Evolutionary conservation across 768 basidiomycete genomes (phyloP), one percentile per base, ranked within the genome.

Genomic region (Psilocybe cyanescens): DNA sequence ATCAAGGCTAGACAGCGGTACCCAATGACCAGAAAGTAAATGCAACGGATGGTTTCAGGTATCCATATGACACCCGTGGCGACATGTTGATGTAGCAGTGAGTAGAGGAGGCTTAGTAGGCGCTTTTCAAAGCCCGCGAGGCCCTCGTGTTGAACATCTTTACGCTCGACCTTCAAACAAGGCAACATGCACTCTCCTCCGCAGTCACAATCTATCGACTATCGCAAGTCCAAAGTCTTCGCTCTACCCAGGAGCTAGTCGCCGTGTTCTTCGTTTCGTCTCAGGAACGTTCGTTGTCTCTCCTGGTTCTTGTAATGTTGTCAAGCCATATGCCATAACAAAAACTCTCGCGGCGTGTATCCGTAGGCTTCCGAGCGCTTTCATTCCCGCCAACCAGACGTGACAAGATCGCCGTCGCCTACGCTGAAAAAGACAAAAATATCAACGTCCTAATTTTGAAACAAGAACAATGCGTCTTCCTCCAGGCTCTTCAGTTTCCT

Each of bases 81-180:
- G 7, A 39, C 3, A 53, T 37, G 16, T 11, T 29, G 49, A 50
- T 8, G 28, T 8, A 50, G 49, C n/a, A 59, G 55, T 33, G 33
- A 50, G 48, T 53, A 54, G 28, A 44, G 56, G 39, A 39, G 50
- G 39, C 54, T 53, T 59, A 54, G 59, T 11, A 44, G 55, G 39
- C 28, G 17, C 44, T 58, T 61, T 64, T 62, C 33, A 67, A 61
- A 59, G 49, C 47, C 65, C 62, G 65, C 65, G 64, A 65, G 24
- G 30, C 57, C 63, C 62, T 57, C 62, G 54, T 66, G 60, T 60
- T 14, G 35, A 31, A 30, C 44, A 17, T 31, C 39, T 58, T 61
- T 58, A 54, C 59, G 52, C 59, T 46, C 57, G n/a, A 45, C 47
- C 63, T 57, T 64, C 55, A 57, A 58, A 58, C 57, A 59, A 41